phyloP scores from a whole-genome alignment of 805 yeast genomes.

The Groenewaldozyma salmanticensis region DNA sequence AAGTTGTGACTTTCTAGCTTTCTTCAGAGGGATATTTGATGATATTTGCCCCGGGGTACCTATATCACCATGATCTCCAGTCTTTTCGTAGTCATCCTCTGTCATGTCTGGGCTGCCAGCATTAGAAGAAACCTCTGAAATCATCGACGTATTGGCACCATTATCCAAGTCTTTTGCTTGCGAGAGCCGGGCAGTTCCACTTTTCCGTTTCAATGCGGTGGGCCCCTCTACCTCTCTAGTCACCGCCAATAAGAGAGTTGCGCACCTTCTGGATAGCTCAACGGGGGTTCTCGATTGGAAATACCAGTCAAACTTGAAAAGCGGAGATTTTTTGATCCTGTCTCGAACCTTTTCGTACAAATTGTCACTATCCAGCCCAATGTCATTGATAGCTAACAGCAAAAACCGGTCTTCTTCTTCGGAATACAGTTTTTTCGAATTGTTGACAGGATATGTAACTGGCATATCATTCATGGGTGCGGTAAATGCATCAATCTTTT shows the following conservation, averaged over 20 bases:
- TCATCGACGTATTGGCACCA: neutral
- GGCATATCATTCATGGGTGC: constrained; percentile 70
- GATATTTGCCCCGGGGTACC: no score
- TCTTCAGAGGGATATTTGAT: no score
- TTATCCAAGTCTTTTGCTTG: constrained; percentile 2
- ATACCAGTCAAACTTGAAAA: constrained; percentile 80
- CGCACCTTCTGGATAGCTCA: constrained; percentile 77
- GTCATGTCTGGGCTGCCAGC: constrained; percentile 15
- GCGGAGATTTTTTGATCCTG: constrained; percentile 56
- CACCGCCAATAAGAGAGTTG: constrained; percentile 65
- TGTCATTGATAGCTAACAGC: constrained; percentile 61
- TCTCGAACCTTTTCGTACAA: constrained; percentile 68
- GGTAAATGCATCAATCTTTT: constrained; percentile 57
- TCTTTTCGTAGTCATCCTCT: no score
- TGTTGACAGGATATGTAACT: constrained; percentile 65
- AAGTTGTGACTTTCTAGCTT: no score
- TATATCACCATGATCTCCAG: no score
- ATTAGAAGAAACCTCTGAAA: constrained; percentile 3
- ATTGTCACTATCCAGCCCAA: constrained; percentile 71
- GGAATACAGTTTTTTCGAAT: constrained; percentile 58
- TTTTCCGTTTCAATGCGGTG: constrained; percentile 22
- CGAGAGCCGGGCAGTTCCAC: no score
- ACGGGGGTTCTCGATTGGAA: constrained; percentile 67
- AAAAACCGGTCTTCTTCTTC: constrained; percentile 88
- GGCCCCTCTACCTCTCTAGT: constrained; percentile 54